Evolutionary conservation across 306 rosid species (phyloP), one percentile per base, ranked within the genome.

Genomic region (Ormosia semicastrata): DNA sequence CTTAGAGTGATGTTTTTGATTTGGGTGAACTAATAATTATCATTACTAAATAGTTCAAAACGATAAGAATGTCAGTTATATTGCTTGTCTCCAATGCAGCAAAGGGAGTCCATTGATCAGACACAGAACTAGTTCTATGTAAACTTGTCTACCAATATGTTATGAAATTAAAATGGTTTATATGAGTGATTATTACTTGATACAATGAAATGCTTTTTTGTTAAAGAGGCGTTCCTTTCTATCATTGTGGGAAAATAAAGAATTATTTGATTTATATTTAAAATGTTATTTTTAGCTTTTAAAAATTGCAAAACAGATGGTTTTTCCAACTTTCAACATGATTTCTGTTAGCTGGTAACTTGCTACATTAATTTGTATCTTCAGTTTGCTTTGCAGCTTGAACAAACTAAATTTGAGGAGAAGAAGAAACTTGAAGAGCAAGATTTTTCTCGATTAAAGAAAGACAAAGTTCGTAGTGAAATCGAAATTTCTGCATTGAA

Each of bases 361-460:
- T 77, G 69, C 49, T 77, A n/a, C 50, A 59, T 4, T 59, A 8
- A 64, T 71, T 63, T 69, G 60, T 52, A 34, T 54, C 76, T 54
- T 85, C 77, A 46, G 89, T 64, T 84, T 72, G 71, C 40, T 76
- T 82, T 89, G 81, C 90, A 96, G 91, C 46, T 34, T 76, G 97
- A 96, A 85, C 91, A 89, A 85, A 63, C 78, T 73, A 85, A 91
- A 83, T 67, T 88, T 78, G 97, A 91, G 88, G 96, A 93, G 82
- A 91, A 84, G 87, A 90, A 89, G 57, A 91, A 89, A 78, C 90
- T 91, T 64, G 98, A 92, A 86, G 95, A 91, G 83, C 91, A 92
- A 70, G 97, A 91, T 80, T 80, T 88, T 81, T 82, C 88, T 73
- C 86, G 70, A 60, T 81, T 94, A 79, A 96, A 86, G 88, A 86